Evolutionary conservation across 1,284 basidiomycete genomes (phyloP).

Genomic region (Ceratobasidium sp.): DNA sequence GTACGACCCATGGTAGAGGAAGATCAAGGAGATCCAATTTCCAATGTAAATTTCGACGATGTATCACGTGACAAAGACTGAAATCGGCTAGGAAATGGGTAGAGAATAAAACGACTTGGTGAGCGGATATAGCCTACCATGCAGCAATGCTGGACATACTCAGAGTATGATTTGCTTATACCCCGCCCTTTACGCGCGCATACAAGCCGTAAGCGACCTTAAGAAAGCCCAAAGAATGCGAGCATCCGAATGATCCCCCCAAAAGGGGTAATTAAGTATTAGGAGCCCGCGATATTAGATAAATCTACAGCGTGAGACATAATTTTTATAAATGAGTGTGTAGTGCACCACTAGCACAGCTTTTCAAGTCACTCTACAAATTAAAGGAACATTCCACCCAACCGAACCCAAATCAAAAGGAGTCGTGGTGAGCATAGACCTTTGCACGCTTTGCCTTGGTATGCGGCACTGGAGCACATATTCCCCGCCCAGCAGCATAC

Average conservation of each 20-base stretch:
- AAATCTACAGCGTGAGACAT: no score
- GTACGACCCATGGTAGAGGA: slow-evolving; percentile 39
- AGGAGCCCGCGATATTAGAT: no score
- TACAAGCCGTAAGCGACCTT: no score
- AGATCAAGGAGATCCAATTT: slow-evolving; percentile 1
- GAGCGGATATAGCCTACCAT: neutral
- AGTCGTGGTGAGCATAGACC: neutral
- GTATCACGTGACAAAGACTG: neutral
- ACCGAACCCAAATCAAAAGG: neutral
- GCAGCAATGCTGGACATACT: no score
- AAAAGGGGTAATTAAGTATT: no score
- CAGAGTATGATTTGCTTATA: no score
- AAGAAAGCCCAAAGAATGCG: no score
- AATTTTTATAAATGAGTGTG: no score
- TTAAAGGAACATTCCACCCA: neutral
- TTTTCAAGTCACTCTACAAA: neutral
- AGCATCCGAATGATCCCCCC: no score
- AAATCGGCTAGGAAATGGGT: neutral
- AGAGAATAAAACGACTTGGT: neutral
- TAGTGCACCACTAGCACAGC: neutral
- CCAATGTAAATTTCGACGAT: slow-evolving; percentile 34
- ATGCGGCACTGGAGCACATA: neutral
- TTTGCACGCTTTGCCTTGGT: slow-evolving; percentile 1
- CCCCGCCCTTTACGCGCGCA: no score
- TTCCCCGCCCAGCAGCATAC: neutral